Base-by-base conservation (phyloP, 208 protist species). In the Trypanosoma caninum region DNA sequence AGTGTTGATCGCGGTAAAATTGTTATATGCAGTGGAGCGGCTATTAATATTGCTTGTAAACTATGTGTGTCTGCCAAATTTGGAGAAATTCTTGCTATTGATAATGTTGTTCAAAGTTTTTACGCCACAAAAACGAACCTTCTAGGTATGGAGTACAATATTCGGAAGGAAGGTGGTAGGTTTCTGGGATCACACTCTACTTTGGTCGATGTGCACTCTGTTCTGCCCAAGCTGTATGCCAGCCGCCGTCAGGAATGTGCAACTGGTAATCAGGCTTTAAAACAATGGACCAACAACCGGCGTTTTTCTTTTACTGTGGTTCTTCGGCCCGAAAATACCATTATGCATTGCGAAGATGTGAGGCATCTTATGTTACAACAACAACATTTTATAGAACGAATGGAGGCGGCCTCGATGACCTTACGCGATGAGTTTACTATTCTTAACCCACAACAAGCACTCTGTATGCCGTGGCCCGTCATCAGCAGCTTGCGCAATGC, bases 21-120 rank as follows among this genome's bases (percentile, higher is more conserved):
- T 18, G 2, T 48, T 9, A 18, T 48, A 11, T 65, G 65, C 45
- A n/a, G 51, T 41, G 65, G 65, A n/a, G 72, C 74, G 34, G 72
- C 80, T 6, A 81, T 95, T 38, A 69, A 76, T 11, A 62, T 86
- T 45, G 92, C 85, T 45, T 84, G 78, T 41, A 78, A 61, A 11
- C 66, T 95, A 37, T 91, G 84, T 53, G 85, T 87, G 56, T 46
- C 84, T 25, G 80, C 84, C 10, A 61, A 73, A 10, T 61, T 35
- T 37, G 89, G 89, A 14, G 84, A 95, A 45, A 88, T 95, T 55
- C 53, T 92, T 4, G 89, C 79, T 22, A 81, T 76, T 66, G 76
- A 82, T 25, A 81, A 86, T 23, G 78, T 93, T 53, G 76, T 95
- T 23, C 59, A 78, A 27, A 75, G 57, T 41, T 95, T 86, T 46